A percentile compares a stretch with the other conserved stretches of the same genome.
Conservation (phyloP, 129 eudicot species). For the Erigeron canadensis region DNA sequence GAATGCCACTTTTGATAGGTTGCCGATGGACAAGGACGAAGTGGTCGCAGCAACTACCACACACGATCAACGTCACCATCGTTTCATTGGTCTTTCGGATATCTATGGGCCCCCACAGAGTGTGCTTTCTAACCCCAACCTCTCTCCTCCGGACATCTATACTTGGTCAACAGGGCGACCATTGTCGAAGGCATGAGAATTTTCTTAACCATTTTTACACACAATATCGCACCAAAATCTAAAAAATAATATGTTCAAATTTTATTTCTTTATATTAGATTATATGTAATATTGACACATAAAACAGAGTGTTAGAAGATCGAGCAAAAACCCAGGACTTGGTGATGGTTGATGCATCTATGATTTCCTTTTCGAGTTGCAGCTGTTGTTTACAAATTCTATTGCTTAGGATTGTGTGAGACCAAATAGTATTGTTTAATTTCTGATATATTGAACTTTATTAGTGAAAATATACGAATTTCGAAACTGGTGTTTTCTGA, state of each 20-base stretch:
- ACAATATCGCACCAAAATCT: not conserved
- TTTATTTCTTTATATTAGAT: too few species aligned
- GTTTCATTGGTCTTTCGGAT: conserved; percentile 35
- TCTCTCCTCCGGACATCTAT: conserved; percentile 48
- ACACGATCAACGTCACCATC: conserved; percentile 38
- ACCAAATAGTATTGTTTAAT: not conserved
- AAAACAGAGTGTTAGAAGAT: not conserved
- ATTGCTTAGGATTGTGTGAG: not conserved
- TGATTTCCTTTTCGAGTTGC: not conserved
- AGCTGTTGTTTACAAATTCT: not conserved
- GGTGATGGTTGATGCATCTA: conserved; percentile 2
- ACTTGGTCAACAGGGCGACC: conserved; percentile 56
- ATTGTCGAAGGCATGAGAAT: conserved; percentile 31
- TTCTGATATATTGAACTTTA: too few species aligned
- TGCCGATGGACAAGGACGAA: conserved; percentile 54
- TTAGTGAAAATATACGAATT: not conserved
- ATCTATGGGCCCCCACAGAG: conserved; percentile 53
- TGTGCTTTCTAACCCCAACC: conserved; percentile 38
- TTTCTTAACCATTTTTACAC: not conserved
- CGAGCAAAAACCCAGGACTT: not conserved
- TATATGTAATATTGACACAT: too few species aligned
- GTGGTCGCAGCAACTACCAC: conserved; percentile 16
- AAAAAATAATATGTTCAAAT: too few species aligned
- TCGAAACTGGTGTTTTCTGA: too few species aligned
- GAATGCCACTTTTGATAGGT: conserved; percentile 62